phyloP scores from a whole-genome alignment of 106 monocot species.

The Dioscorea dumetorum region DNA sequence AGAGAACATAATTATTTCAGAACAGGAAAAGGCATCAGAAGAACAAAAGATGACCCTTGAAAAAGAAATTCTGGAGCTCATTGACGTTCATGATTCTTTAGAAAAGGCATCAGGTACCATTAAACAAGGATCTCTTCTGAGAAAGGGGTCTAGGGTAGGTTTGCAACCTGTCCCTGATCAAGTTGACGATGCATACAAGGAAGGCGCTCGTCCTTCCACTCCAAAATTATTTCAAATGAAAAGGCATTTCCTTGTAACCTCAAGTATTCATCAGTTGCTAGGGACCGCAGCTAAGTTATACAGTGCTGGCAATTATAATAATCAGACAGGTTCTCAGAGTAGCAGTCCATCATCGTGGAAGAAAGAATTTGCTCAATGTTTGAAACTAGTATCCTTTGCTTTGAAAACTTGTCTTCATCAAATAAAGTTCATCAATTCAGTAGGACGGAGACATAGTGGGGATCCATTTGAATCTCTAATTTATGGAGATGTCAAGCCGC shows the following conservation, averaged over 20 bases:
- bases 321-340: slow-evolving; percentile 24
- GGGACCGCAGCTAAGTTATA: slow-evolving; percentile 25
- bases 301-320: background rate
- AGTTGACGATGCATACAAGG: slow-evolving; percentile 14
- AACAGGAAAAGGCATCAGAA: slow-evolving; percentile 50
- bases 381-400: slow-evolving; percentile 48
- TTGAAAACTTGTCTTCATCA: slow-evolving; percentile 60
- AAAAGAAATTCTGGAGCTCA: slow-evolving; percentile 63
- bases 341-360: slow-evolving; percentile 24
- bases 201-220: slow-evolving; percentile 11
- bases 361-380: slow-evolving; percentile 22
- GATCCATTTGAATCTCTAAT: slow-evolving; percentile 30
- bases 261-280: slow-evolving; percentile 50
- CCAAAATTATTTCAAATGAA: slow-evolving; percentile 35
- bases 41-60: slow-evolving; percentile 30
- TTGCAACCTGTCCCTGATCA: slow-evolving; percentile 14
- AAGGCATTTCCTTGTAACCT: slow-evolving; percentile 49
- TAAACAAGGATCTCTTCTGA: slow-evolving; percentile 17
- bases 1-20: slow-evolving; percentile 43
- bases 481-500: slow-evolving; percentile 49
- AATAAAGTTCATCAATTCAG: slow-evolving; percentile 38
- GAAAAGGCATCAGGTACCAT: slow-evolving; percentile 32
- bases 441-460: slow-evolving; percentile 16
- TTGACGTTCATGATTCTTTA: slow-evolving; percentile 31
- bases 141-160: slow-evolving; percentile 23